A percentile compares a stretch with the other conserved stretches of the same genome.
These are phyloP conservation scores for Aspergillus cejpii DNA, from an alignment of 2,329 filamentous ascomycete genomes.

Conservation along the genomic window DNA sequence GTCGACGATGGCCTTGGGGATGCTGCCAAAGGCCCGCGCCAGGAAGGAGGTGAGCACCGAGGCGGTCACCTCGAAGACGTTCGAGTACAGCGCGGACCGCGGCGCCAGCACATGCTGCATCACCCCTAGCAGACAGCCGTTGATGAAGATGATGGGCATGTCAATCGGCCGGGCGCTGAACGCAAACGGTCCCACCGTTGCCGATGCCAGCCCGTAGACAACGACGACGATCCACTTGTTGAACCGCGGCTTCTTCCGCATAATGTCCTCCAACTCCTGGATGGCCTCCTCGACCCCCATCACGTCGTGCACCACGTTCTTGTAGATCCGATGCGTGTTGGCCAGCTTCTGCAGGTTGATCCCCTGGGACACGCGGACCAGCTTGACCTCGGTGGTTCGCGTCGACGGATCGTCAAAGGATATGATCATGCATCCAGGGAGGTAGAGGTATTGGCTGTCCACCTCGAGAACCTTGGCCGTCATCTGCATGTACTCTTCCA, in stretches of 20 bases:
- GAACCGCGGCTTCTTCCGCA: slow-evolving; percentile 52
- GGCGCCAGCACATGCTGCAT: slow-evolving; percentile 70
- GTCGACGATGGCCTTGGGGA: slow-evolving; percentile 41
- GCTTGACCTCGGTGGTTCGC: slow-evolving; percentile 43
- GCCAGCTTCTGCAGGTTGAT: slow-evolving; percentile 41
- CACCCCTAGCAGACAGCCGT: slow-evolving; percentile 67
- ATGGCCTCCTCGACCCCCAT: slow-evolving; percentile 43
- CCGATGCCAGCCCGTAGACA: slow-evolving; percentile 69
- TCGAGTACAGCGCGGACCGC: slow-evolving; percentile 60
- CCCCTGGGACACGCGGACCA: slow-evolving; percentile 39
- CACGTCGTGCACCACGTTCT: slow-evolving; percentile 44
- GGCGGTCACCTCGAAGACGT: slow-evolving; percentile 59
- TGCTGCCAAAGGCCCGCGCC: slow-evolving; percentile 62
- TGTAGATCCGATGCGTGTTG: slow-evolving; percentile 44
- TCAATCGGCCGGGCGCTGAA: slow-evolving; percentile 72
- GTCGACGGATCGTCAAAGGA: slow-evolving; percentile 61
- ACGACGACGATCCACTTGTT: slow-evolving; percentile 51
- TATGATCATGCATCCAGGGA: slow-evolving; percentile 90
- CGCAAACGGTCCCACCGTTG: slow-evolving; percentile 69
- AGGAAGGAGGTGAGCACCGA: slow-evolving; percentile 62
- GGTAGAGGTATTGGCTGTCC: slow-evolving; percentile 80
- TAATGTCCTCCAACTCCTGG: slow-evolving; percentile 47
- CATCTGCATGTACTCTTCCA: slow-evolving; percentile 88
- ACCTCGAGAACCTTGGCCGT: slow-evolving; percentile 82
- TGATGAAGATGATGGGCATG: slow-evolving; percentile 66